Base-by-base conservation (phyloP, 1,284 basidiomycete genomes). In the Thelephora terrestris region DNA sequence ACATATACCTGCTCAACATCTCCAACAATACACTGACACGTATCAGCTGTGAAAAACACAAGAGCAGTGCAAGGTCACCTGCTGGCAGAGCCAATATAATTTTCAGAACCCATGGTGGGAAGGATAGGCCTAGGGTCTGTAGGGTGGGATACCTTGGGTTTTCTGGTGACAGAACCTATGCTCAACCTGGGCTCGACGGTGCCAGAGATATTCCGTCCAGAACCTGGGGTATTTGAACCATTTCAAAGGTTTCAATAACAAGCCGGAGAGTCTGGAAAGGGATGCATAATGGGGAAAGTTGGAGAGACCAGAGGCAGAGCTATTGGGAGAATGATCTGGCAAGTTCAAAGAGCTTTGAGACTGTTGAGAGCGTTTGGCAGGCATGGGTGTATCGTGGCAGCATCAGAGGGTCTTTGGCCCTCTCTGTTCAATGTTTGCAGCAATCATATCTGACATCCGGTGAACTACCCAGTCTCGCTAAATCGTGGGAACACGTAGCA, bases 131-230 rank as follows among this genome's bases (percentile, higher is more conserved):
- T 68, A 9, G 85, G 85, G 58, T 89, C 85, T 1, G 84, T 86
- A 2, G 85, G 85, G 46, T 79, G 79, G 27, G 86, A 89, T 35
- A 89, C 88, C 70, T 85, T 87, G 48, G 78, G 80, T 52, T 82
- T 84, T 55, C 85, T 72, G 12, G 53, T 51, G 47, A 61, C 58
- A 3, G 76, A 68, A 55, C 76, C 78, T 27, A 70, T 70, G 53
- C 78, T 81, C 2, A 73, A 57, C 51, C 81, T 69, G 2, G 79
- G 71, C 52, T 75, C 66, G 25, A 64, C 66, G n/a, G 61, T 53
- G 5, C 59, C 52, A 4, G 56, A 12, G 61, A 55, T 4, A 48
- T 45, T 4, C 58, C 50, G 47, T 2, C 60, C 59, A 20, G 63
- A 63, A 47, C 43, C 57, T 6, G 63, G 60, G 40, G 61, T n/a